These are phyloP conservation scores for Pelargonium citronellum DNA, from an alignment of 441 rosid species.

Conservation along the genomic window DNA sequence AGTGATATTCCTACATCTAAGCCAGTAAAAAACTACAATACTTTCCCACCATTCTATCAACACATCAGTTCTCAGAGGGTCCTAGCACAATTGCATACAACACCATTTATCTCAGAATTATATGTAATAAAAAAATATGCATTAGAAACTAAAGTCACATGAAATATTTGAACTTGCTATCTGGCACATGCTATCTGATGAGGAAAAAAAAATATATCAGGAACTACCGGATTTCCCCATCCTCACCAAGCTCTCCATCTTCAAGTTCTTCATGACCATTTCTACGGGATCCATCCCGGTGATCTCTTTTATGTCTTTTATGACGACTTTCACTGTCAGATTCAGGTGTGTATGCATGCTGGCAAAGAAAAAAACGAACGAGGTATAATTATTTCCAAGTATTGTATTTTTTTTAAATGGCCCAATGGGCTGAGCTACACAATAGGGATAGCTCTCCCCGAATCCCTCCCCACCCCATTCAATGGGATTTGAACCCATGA, in stretches of 20 bases:
- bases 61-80: background rate
- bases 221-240: conserved; percentile 52
- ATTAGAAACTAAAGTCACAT: background rate
- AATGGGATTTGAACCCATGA: too few relatives aligned
- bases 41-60: background rate
- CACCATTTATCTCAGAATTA: background rate
- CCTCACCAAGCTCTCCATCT: conserved; percentile 73
- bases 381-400: background rate
- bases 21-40: background rate
- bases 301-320: conserved; percentile 69
- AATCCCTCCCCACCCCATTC: too few relatives aligned
- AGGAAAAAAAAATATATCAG: background rate
- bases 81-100: background rate
- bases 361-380: conserved; percentile 25
- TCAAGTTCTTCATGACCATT: conserved; percentile 55
- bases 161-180: background rate
- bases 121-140: background rate
- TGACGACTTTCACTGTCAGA: conserved; percentile 75
- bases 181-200: conserved; percentile 13
- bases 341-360: conserved; percentile 80
- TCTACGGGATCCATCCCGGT: conserved; percentile 47
- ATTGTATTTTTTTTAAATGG: background rate
- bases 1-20: background rate
- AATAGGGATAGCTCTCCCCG: too few relatives aligned
- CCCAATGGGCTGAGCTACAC: too few relatives aligned